Percentiles rank a stretch among this genome's conserved stretches.
Evolutionary conservation across 352 stramenopile genomes (phyloP).

Genomic region (Phytophthora boehmeriae): DNA sequence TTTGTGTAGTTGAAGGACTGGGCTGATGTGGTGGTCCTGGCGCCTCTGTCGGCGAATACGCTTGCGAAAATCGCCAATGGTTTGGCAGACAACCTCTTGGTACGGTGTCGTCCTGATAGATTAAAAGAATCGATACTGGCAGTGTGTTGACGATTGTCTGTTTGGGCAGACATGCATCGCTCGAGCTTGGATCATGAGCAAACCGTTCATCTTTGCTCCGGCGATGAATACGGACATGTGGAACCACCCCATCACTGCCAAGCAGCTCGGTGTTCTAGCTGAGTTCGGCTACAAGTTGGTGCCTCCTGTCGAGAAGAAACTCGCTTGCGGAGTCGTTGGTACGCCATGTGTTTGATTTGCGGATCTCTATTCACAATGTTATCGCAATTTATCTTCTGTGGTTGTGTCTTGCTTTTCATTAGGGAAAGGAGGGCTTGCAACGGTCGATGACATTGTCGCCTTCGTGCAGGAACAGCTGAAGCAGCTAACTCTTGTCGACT

Average conservation of each 20-base stretch:
- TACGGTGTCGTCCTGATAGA: conserved; percentile 27
- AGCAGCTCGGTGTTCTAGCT: conserved; percentile 66
- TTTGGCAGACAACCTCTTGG: conserved; percentile 95
- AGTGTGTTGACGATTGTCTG: neutral
- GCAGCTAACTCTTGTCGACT: conserved; percentile 19
- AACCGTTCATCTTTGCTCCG: conserved; percentile 93
- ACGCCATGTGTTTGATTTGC: too few relatives aligned
- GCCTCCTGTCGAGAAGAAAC: conserved; percentile 89
- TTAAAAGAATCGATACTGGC: conserved; percentile 4
- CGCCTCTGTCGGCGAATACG: conserved; percentile 91
- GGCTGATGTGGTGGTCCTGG: conserved; percentile 92
- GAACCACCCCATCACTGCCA: conserved; percentile 92
- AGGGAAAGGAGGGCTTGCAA: conserved; percentile 75
- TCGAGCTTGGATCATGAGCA: conserved; percentile 93
- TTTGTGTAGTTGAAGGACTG: conserved; percentile 91
- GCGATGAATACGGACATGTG: conserved; percentile 99
- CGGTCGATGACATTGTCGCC: conserved; percentile 61
- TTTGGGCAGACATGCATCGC: conserved; percentile 83
- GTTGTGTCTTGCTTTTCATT: conserved; percentile 10
- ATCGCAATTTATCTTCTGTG: conserved; percentile 1
- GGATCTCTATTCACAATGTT: conserved; percentile 29
- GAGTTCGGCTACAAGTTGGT: conserved; percentile 85
- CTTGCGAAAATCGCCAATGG: conserved; percentile 92
- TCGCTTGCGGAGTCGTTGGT: conserved; percentile 96
- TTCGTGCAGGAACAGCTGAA: conserved; percentile 33